Evolutionary conservation across 176 grass and related monocot species (phyloP), one percentile per base, ranked within the genome.

Genomic region (Oryza meyeriana): DNA sequence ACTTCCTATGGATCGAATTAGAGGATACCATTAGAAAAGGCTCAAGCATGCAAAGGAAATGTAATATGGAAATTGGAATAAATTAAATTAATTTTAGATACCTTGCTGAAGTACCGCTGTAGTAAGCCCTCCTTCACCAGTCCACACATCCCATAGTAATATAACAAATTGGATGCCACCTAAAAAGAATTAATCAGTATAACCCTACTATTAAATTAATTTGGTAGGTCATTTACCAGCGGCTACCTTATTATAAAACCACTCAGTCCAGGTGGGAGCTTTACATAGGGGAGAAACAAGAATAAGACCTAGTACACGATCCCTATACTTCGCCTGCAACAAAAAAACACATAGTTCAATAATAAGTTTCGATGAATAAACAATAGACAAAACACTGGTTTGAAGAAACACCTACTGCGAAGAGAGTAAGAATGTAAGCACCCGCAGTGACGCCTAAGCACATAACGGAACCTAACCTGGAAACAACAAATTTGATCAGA

Each of bases 71-170:
- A 41, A 42, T 63, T 63, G 24, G 33, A 69, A 41, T 50, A 75
- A 66, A 78, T 45, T 57, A 26, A 81, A 66, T 13, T 14, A 83
- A 30, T 6, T 24, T 14, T 14, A 83, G 11, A 38, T 85, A 99
- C 96, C 96, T 94, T 99, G 69, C 96, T 95, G 77, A 99, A 99
- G 83, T 91, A 99, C 34, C 96, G 89, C 78, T 99, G 96, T 80
- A 99, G 77, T 79, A 99, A 89, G 77, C 74, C 86, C 33, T 99
- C 96, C 83, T 94, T 95, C 68, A 99, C 86, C 80, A 99, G 74
- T 40, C 87, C 86, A 76, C 96, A 95, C 89, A 90, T 99, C 71
- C 96, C 96, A 90, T 95, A 99, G 75, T 91, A 99, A 88, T 99
- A 99, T 41, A 99, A 77, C 74, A 99, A 91, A 88, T 99, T 99